Conservation (phyloP, 345 rosid genomes). For the Capsella bursapastoris region DNA sequence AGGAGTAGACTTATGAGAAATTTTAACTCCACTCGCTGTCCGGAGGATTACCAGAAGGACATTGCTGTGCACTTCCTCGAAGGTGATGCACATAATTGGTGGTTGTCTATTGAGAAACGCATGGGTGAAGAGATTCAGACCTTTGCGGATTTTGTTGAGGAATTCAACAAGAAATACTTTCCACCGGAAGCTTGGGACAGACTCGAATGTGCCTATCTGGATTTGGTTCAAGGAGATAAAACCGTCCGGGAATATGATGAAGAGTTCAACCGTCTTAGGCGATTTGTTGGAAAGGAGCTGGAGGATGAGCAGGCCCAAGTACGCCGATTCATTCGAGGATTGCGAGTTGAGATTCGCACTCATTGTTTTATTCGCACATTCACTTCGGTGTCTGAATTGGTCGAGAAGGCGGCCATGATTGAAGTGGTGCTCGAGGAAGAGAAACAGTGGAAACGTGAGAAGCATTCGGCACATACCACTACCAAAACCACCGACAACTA, state of each 20-base stretch:
- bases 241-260: background rate
- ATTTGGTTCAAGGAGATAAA: background rate
- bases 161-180: background rate
- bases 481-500: background rate
- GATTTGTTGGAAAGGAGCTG: no score
- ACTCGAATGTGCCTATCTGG: background rate
- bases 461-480: rapidly evolving
- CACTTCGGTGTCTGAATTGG: background rate
- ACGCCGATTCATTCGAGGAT: background rate
- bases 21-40: background rate
- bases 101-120: background rate
- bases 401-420: background rate
- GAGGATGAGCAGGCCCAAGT: background rate
- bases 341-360: background rate
- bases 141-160: background rate
- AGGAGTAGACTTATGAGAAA: background rate
- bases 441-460: background rate
- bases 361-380: background rate
- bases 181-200: background rate
- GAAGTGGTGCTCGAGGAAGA: background rate
- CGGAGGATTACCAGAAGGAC: background rate
- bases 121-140: background rate
- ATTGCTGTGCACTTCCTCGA: background rate
- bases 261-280: background rate
- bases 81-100: background rate